A percentile compares a stretch with the other conserved stretches of the same genome.
Evolutionary conservation across 768 basidiomycete species (phyloP).

Genomic region (Amanita exitialis): DNA sequence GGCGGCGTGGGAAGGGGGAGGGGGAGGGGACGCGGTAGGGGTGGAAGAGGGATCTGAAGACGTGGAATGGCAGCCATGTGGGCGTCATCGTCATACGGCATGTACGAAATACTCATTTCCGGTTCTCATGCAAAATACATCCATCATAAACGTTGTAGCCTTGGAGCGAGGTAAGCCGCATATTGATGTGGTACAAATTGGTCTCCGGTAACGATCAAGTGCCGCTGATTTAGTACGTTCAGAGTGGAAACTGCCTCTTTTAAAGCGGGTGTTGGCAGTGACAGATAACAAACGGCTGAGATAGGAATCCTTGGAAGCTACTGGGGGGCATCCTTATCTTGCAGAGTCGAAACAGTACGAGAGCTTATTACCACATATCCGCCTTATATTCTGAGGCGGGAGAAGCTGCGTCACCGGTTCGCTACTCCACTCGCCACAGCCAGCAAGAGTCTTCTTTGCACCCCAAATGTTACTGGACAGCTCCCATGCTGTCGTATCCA

Average conservation of each 20-base stretch:
- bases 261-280: not conserved
- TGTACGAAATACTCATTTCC: not conserved
- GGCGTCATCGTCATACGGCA: not conserved
- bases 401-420: not conserved
- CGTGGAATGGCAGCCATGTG: no score
- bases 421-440: not conserved
- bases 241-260: not conserved
- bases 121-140: not conserved
- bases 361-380: no score
- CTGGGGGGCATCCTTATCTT: no score
- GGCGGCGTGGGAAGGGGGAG: conserved; percentile 43
- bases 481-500: not conserved
- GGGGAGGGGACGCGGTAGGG: conserved; percentile 22
- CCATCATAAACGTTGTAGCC: not conserved
- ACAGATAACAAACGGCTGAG: not conserved
- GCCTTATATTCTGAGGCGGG: not conserved
- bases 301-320: no score
- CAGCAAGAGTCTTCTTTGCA: not conserved
- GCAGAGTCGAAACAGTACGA: not conserved
- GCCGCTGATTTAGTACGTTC: no score
- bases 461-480: not conserved
- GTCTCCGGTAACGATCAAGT: no score
- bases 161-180: not conserved
- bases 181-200: no score
- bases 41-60: conserved; percentile 2